These are phyloP conservation scores for Heterobasidion annosum DNA, from an alignment of 1,284 basidiomycete genomes.

Conservation along the genomic window DNA sequence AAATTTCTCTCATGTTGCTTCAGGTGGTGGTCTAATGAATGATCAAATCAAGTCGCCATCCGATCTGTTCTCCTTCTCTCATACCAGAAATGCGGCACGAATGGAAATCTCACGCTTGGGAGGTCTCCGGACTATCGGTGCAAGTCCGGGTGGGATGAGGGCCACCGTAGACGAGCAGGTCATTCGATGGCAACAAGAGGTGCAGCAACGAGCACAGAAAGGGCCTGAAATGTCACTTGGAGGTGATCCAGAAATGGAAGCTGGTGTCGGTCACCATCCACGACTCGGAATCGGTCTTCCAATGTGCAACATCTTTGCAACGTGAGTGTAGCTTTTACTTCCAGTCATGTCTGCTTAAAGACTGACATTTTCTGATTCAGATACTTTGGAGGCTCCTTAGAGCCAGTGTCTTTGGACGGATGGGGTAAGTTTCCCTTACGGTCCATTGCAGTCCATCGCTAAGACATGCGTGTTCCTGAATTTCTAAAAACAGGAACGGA, in stretches of 20 bases:
- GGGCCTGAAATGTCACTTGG: slow-evolving; percentile 4
- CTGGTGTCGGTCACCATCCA: slow-evolving; percentile 43
- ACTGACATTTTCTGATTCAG: slow-evolving; percentile 21
- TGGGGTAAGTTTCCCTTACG: slow-evolving; percentile 43
- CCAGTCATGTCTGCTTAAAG: slow-evolving; percentile 2
- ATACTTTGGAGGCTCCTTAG: slow-evolving; percentile 76
- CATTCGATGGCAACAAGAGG: slow-evolving; percentile 31
- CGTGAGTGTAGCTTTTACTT: slow-evolving; percentile 30
- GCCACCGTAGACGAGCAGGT: slow-evolving; percentile 76
- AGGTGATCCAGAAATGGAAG: slow-evolving; percentile 32
- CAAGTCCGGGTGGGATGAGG: slow-evolving; percentile 51
- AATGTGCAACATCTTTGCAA: slow-evolving; percentile 81
- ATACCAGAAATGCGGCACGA: slow-evolving; percentile 63
- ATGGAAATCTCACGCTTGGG: slow-evolving; percentile 60
- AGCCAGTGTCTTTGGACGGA: slow-evolving; percentile 76
- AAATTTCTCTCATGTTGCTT: slow-evolving; percentile 2
- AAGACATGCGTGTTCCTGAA: background rate
- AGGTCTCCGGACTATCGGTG: slow-evolving; percentile 59
- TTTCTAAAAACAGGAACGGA: slow-evolving; percentile 54
- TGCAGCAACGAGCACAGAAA: slow-evolving; percentile 10
- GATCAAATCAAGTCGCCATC: slow-evolving; percentile 49
- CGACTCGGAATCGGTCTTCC: slow-evolving; percentile 74
- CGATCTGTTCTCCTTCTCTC: slow-evolving; percentile 79
- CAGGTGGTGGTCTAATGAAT: slow-evolving; percentile 62
- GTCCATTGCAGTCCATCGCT: background rate